Conservation (phyloP, 1,139 yeast species). For the Arxiozyma slooffiae region DNA sequence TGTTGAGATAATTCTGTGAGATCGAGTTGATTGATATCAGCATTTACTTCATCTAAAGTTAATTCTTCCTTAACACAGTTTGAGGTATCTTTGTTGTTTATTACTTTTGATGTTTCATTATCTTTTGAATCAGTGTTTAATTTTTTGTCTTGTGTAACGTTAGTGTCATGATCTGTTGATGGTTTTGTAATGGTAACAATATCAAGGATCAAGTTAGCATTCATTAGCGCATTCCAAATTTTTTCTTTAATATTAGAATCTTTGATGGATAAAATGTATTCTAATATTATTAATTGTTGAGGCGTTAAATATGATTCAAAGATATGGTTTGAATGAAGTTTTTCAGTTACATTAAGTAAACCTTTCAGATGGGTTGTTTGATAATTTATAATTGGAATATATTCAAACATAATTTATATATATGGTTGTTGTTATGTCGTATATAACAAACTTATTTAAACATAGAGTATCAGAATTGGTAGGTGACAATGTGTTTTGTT, state of each 20-base stretch:
- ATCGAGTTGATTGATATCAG: conserved; percentile 26
- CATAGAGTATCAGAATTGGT: neutral
- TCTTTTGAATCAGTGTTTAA: conserved; percentile 8
- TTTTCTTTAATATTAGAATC: conserved; percentile 25
- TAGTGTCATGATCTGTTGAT: neutral
- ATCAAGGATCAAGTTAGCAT: conserved; percentile 40
- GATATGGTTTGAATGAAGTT: conserved; percentile 38
- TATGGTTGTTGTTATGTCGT: neutral
- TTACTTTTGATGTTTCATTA: conserved; percentile 4
- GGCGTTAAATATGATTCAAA: conserved; percentile 54
- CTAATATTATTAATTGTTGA: conserved; percentile 49
- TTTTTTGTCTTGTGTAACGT: neutral
- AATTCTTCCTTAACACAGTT: conserved; percentile 14
- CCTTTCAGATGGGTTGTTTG: conserved; percentile 21
- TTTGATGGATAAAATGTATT: conserved; percentile 34
- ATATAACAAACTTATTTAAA: neutral
- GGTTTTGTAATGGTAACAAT: conserved; percentile 21
- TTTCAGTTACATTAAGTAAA: conserved; percentile 41
- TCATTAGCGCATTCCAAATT: conserved; percentile 47
- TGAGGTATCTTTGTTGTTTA: conserved; percentile 10
- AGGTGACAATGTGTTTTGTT: neutral
- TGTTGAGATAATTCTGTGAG: conserved; percentile 32
- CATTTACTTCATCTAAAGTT: conserved; percentile 8
- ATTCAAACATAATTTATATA: conserved; percentile 1
- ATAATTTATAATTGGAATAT: conserved; percentile 20